These are phyloP conservation scores for Chondrus crispus DNA, from an alignment of 23 red algal species.

Conservation along the genomic window DNA sequence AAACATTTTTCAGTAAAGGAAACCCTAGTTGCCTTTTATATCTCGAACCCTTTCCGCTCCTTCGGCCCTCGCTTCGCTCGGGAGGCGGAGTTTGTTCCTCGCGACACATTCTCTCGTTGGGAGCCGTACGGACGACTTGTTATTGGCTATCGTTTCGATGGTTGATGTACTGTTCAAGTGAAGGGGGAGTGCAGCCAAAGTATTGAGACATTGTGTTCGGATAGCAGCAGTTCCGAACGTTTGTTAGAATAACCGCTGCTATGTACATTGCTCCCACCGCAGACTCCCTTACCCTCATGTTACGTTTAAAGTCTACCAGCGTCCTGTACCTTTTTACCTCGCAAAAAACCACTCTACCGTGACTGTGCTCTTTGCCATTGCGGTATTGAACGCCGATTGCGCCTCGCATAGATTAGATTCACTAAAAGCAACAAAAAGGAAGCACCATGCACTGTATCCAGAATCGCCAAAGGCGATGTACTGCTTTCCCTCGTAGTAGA, in stretches of 20 bases:
- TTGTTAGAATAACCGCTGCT: neutral
- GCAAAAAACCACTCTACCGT: conserved; percentile 15
- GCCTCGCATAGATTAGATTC: neutral
- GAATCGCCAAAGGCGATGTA: conserved; percentile 12
- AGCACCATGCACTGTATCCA: neutral
- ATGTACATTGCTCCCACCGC: conserved; percentile 1
- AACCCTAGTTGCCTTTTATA: too few species aligned
- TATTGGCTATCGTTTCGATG: too few species aligned
- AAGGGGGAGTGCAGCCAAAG: neutral
- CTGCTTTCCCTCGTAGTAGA: neutral
- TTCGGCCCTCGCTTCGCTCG: too few species aligned
- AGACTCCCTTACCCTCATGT: neutral
- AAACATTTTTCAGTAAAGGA: too few species aligned
- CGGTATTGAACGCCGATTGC: neutral
- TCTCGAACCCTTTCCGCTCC: too few species aligned
- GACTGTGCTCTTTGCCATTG: neutral
- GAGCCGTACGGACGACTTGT: too few species aligned
- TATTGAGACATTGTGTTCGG: neutral
- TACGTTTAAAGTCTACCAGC: neutral
- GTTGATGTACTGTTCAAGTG: neutral
- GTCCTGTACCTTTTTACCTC: conserved; percentile 14
- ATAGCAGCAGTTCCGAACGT: neutral
- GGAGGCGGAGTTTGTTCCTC: too few species aligned
- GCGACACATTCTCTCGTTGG: too few species aligned
- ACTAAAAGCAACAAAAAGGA: neutral